Conservation (phyloP, 768 basidiomycete genomes). For the Trametes sanguinea region DNA sequence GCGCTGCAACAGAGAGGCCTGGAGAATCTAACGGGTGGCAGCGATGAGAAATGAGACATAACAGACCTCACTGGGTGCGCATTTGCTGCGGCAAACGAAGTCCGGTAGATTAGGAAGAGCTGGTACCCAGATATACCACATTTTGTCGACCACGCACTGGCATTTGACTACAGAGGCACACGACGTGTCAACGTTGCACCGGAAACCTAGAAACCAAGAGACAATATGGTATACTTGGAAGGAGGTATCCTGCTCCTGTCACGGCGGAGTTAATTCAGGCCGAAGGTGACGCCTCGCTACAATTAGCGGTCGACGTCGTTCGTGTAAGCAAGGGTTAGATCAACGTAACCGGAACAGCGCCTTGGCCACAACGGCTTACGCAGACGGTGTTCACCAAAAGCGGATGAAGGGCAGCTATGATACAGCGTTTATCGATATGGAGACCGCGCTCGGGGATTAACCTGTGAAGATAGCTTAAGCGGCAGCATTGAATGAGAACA, state of each 20-base stretch:
- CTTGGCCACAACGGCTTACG: background rate
- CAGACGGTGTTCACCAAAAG: background rate
- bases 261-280: background rate
- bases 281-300: background rate
- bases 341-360: background rate
- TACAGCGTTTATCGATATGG: constrained; percentile 7
- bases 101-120: background rate
- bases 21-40: too few species aligned
- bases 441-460: constrained; percentile 1
- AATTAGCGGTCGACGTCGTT: background rate
- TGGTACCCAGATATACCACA: background rate
- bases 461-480: constrained; percentile 14
- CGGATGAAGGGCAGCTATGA: background rate
- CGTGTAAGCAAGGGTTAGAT: background rate
- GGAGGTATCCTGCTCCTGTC: background rate
- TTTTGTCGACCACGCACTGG: background rate
- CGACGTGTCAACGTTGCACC: background rate
- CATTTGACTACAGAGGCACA: background rate
- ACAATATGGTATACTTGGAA: background rate
- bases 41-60: too few species aligned
- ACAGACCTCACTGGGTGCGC: too few species aligned
- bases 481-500: background rate
- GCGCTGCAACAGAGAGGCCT: background rate
- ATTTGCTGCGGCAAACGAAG: too few species aligned
- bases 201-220: background rate